phyloP scores from a whole-genome alignment of 148 eudicot species.

The Camellia japonica region DNA sequence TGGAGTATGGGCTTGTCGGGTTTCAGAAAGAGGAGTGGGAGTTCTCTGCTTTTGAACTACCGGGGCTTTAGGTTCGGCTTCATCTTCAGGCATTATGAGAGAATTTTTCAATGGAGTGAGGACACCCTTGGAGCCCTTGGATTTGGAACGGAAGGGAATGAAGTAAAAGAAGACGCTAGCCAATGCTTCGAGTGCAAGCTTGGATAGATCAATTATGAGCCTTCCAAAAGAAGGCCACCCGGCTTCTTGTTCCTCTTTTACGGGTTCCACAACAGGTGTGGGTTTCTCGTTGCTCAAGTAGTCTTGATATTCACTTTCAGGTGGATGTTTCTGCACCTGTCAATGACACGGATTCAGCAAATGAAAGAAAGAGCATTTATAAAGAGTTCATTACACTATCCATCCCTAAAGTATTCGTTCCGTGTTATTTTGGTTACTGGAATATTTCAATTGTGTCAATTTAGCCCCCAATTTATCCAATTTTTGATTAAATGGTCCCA shows the following conservation, averaged over 20 bases:
- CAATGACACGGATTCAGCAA: conserved; percentile 10
- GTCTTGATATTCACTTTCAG: conserved; percentile 32
- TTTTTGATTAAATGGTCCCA: no score
- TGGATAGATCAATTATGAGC: conserved; percentile 60
- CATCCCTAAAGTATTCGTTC: no score
- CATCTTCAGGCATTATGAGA: conserved; percentile 79
- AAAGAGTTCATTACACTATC: no score
- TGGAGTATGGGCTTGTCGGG: conserved; percentile 44
- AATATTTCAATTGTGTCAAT: no score
- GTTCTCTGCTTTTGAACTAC: conserved; percentile 59
- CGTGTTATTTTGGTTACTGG: no score
- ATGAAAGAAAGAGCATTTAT: background rate
- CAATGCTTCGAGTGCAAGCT: conserved; percentile 49
- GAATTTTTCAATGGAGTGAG: conserved; percentile 78
- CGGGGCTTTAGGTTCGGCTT: conserved; percentile 40
- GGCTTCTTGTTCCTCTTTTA: conserved; percentile 52
- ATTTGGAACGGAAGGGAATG: conserved; percentile 37
- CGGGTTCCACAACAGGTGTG: conserved; percentile 31
- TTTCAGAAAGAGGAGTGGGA: conserved; percentile 60
- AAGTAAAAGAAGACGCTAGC: conserved; percentile 36
- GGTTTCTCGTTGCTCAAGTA: conserved; percentile 39
- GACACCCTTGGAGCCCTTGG: conserved; percentile 32
- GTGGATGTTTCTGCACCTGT: conserved; percentile 43
- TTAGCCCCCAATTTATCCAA: no score
- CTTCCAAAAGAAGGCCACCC: conserved; percentile 84